Conservation (phyloP, 257 asterid genomes). For the Primulina huaijiensis region DNA sequence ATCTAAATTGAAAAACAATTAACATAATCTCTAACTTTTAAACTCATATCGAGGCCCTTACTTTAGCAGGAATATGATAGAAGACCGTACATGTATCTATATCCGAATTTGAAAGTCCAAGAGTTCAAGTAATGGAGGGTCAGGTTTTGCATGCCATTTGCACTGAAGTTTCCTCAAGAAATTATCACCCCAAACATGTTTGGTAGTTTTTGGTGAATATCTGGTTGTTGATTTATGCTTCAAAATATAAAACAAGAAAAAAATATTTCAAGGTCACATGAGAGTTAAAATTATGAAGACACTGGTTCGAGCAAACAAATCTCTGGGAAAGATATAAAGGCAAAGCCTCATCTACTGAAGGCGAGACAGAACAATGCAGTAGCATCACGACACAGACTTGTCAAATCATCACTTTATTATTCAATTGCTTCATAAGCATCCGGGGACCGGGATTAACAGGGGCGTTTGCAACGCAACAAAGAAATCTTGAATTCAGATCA, state of each 20-base stretch:
- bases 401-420: too few relatives aligned
- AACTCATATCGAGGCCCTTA: not conserved
- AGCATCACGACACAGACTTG: not conserved
- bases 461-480: not conserved
- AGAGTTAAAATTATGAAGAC: not conserved
- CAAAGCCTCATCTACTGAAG: conserved; percentile 1
- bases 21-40: conserved; percentile 9
- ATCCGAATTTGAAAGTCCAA: not conserved
- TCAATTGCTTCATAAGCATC: too few relatives aligned
- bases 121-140: conserved; percentile 1
- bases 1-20: conserved; percentile 11
- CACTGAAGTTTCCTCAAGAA: not conserved
- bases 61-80: conserved; percentile 8
- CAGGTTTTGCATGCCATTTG: not conserved
- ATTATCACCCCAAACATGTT: conserved; percentile 3
- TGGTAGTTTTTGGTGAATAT: not conserved
- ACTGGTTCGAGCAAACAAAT: not conserved
- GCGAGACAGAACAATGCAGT: not conserved
- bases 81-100: not conserved
- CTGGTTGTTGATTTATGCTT: not conserved
- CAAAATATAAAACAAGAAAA: not conserved
- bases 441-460: too few relatives aligned
- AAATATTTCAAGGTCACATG: not conserved
- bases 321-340: conserved; percentile 9
- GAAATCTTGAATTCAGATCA: not conserved